These are phyloP conservation scores for Garcia nutans DNA, from an alignment of 345 rosid genomes.

Conservation along the genomic window DNA sequence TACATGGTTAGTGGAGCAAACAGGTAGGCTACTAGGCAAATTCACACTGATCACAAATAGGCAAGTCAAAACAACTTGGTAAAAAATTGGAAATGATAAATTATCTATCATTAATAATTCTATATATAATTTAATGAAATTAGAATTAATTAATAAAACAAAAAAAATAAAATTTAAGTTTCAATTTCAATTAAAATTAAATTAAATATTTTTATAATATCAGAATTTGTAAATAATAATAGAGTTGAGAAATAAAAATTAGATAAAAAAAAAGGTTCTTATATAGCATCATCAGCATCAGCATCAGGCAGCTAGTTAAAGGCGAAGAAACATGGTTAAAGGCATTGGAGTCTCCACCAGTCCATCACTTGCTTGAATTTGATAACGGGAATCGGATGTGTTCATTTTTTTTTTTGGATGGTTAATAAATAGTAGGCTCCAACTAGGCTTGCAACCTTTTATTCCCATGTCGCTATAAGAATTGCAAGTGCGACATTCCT, in stretches of 20 bases:
- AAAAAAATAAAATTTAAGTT: no score
- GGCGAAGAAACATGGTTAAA: neutral
- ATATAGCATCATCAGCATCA: slow-evolving; percentile 2
- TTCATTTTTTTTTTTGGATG: no score
- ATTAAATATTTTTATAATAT: no score
- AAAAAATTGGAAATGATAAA: no score
- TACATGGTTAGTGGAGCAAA: neutral
- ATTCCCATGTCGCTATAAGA: slow-evolving; percentile 15
- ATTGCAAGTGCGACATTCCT: neutral
- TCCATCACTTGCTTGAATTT: slow-evolving; percentile 6
- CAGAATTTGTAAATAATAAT: no score
- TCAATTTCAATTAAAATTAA: no score
- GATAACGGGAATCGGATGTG: slow-evolving; percentile 27
- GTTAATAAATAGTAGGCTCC: slow-evolving; percentile 9
- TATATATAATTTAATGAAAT: no score
- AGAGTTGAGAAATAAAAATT: no score
- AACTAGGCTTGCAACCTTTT: slow-evolving; percentile 5
- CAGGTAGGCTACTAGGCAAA: neutral
- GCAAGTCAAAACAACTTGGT: slow-evolving; percentile 9
- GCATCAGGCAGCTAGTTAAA: neutral
- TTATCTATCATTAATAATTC: no score
- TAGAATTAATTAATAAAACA: no score
- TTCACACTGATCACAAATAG: neutral
- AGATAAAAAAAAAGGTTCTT: neutral
- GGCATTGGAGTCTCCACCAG: no score